phyloP scores from a whole-genome alignment of 176 grass and related monocot species.

The Cenchrus fungigraminus region DNA sequence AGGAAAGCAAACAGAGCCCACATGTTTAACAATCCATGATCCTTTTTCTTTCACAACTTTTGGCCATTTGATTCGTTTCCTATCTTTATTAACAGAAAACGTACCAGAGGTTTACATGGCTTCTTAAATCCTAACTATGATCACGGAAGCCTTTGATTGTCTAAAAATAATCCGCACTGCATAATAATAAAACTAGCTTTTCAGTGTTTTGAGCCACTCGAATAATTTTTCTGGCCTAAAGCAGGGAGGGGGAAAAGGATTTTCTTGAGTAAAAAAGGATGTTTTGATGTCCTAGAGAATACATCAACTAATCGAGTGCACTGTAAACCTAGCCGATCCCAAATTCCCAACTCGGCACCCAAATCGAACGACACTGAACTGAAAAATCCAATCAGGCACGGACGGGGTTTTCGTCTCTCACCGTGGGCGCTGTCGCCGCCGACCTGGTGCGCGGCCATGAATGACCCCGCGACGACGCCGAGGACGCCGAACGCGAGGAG shows the following conservation, averaged over 20 bases:
- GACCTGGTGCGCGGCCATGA: slow-evolving; percentile 64
- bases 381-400: neutral
- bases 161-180: neutral
- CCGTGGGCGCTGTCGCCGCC: slow-evolving; percentile 76
- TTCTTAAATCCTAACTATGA: neutral
- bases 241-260: neutral
- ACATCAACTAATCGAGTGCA: neutral
- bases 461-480: slow-evolving; percentile 46
- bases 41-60: neutral
- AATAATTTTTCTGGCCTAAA: neutral
- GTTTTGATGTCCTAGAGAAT: neutral
- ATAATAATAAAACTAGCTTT: neutral
- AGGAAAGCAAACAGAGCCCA: neutral
- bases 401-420: slow-evolving; percentile 31
- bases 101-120: neutral
- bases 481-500: slow-evolving; percentile 77
- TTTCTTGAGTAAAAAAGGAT: neutral
- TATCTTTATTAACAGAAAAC: neutral
- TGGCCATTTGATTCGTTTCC: neutral
- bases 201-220: neutral
- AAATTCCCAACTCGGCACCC: neutral
- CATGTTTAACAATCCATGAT: neutral
- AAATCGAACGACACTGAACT: neutral
- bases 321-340: neutral
- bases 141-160: neutral